Percentiles rank a stretch among this genome's conserved stretches.
Evolutionary conservation across 148 eudicot species (phyloP).

Genomic region (Nyssa sinensis): DNA sequence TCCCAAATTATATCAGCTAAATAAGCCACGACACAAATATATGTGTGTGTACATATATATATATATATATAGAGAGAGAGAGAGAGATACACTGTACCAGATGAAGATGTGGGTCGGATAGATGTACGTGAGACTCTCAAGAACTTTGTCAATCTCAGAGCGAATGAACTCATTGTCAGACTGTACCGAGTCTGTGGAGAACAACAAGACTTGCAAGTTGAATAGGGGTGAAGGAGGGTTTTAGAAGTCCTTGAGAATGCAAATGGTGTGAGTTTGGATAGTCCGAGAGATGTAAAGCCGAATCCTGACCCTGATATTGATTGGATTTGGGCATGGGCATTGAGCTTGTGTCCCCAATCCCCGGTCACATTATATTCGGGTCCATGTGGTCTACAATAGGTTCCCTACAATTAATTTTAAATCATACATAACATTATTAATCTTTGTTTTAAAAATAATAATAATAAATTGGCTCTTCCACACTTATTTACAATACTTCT

Average conservation of each 20-base stretch:
- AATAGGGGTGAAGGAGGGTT: slow-evolving; percentile 8
- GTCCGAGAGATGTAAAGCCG: background rate
- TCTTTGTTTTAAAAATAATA: no score
- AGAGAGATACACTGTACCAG: slow-evolving; percentile 25
- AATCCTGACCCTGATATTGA: no score
- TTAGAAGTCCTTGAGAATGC: background rate
- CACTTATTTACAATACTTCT: no score
- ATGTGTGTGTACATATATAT: background rate
- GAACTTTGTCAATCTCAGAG: slow-evolving; percentile 18
- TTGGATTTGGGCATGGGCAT: no score
- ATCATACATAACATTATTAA: no score
- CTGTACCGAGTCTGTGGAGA: background rate
- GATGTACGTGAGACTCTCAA: background rate
- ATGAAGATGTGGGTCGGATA: slow-evolving; percentile 18
- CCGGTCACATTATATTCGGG: no score
- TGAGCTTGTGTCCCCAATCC: no score
- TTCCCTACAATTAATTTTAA: no score
- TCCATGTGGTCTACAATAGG: no score
- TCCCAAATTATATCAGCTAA: background rate
- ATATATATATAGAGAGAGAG: slow-evolving; percentile 5
- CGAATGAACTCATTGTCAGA: slow-evolving; percentile 4
- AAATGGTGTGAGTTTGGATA: background rate
- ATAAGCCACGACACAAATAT: background rate
- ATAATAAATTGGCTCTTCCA: no score
- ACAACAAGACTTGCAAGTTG: background rate